Evolutionary conservation across 2,329 filamentous ascomycete genomes (phyloP).

Genomic region (Aspergillus pseudoterreus): DNA sequence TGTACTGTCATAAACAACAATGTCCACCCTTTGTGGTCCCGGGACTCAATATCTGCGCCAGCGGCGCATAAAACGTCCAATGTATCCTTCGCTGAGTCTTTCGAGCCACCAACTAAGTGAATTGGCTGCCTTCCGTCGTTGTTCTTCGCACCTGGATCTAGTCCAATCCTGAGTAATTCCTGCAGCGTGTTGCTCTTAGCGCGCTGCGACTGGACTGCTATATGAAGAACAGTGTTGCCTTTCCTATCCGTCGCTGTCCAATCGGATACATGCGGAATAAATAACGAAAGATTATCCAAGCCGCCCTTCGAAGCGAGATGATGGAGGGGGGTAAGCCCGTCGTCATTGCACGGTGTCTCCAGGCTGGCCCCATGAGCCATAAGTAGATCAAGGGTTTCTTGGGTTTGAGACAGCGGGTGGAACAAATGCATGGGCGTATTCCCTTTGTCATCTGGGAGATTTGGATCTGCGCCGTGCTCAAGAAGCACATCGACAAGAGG

Average conservation of each 20-base stretch:
- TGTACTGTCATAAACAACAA: slow-evolving; percentile 2
- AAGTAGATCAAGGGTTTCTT: slow-evolving; percentile 6
- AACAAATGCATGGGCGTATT: slow-evolving; percentile 9
- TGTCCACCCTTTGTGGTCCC: slow-evolving; percentile 12
- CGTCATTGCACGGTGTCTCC: slow-evolving; percentile 2
- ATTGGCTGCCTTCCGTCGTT: slow-evolving; percentile 2
- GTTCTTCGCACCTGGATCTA: slow-evolving; percentile 1
- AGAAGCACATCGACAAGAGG: background rate
- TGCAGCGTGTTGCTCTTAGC: background rate
- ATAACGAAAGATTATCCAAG: slow-evolving; percentile 10
- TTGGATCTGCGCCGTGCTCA: slow-evolving; percentile 8
- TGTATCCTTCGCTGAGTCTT: background rate
- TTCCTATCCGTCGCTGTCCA: slow-evolving; percentile 10
- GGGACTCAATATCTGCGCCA: slow-evolving; percentile 15
- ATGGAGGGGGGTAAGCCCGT: slow-evolving; percentile 14
- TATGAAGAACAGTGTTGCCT: slow-evolving; percentile 16
- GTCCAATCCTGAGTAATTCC: slow-evolving; percentile 3
- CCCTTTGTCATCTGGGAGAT: slow-evolving; percentile 7
- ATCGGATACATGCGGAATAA: slow-evolving; percentile 9
- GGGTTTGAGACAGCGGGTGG: background rate
- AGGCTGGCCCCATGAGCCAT: slow-evolving; percentile 14
- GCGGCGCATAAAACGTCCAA: slow-evolving; percentile 7
- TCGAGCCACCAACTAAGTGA: background rate
- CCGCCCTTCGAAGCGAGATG: slow-evolving; percentile 2
- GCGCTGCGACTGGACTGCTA: background rate